These are phyloP conservation scores for Phytophthora hybrid DNA, from an alignment of 352 stramenopile species.

Conservation along the genomic window DNA sequence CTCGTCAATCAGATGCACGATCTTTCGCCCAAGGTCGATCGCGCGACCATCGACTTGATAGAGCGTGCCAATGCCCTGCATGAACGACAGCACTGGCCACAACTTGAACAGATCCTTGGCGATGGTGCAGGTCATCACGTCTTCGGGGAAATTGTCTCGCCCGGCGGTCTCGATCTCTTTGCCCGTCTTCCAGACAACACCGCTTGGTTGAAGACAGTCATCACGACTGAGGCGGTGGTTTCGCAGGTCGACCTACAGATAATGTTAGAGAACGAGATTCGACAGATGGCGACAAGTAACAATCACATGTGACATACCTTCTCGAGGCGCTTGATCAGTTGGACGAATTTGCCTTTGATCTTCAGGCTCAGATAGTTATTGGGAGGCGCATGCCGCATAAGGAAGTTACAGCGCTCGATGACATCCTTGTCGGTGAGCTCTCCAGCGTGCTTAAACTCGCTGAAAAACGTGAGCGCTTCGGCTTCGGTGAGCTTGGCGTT, in stretches of 20 bases:
- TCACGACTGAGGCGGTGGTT: not conserved
- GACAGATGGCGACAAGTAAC: not conserved
- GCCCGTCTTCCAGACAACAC: not conserved
- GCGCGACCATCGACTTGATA: not conserved
- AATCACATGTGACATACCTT: not conserved
- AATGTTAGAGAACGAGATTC: not conserved
- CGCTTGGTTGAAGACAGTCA: not conserved
- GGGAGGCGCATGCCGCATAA: not conserved
- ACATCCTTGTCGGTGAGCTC: not conserved
- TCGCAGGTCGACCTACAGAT: not conserved
- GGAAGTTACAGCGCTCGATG: not conserved
- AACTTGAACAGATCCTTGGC: not conserved
- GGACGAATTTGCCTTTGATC: not conserved
- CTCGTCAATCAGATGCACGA: not conserved
- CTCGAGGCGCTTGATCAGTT: not conserved
- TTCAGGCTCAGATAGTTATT: not conserved
- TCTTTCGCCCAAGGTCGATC: not conserved
- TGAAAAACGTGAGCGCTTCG: not conserved
- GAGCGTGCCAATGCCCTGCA: not conserved
- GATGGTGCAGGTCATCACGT: not conserved
- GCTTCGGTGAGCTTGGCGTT: conserved; percentile 7
- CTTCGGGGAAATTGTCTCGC: not conserved
- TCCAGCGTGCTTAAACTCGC: conserved; percentile 1
- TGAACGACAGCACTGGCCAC: not conserved
- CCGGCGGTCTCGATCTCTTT: not conserved